Evolutionary conservation across 768 basidiomycete species (phyloP).

Genomic region (Strobilomyces confusus): DNA sequence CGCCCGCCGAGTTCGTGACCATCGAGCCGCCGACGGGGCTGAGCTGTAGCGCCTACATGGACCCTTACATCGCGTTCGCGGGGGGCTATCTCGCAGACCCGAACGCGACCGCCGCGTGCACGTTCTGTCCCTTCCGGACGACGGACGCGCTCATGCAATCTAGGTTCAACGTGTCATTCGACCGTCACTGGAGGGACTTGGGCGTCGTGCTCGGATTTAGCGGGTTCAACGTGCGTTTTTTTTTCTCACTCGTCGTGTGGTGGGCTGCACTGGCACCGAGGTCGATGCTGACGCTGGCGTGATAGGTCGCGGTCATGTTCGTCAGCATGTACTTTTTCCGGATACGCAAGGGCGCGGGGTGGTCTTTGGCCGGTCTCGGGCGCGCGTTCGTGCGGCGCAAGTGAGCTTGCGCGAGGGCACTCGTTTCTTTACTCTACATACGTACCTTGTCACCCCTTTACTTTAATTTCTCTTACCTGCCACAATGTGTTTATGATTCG

Average conservation of each 20-base stretch:
- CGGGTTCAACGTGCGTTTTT: background rate
- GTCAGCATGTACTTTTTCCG: constrained; percentile 30
- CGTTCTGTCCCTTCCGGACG: constrained; percentile 39
- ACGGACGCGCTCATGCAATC: constrained; percentile 4
- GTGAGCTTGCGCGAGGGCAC: background rate
- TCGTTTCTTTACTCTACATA: too few species aligned
- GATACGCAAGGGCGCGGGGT: constrained; percentile 18
- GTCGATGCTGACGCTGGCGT: too few species aligned
- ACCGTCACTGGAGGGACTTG: too few species aligned
- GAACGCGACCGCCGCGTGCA: constrained; percentile 45
- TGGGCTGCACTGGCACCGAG: too few species aligned
- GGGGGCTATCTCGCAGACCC: constrained; percentile 60
- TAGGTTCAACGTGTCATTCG: background rate
- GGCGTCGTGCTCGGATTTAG: too few species aligned
- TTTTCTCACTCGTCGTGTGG: too few species aligned
- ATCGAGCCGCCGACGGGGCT: constrained; percentile 51
- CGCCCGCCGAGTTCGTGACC: constrained; percentile 46
- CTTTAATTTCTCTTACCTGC: too few species aligned
- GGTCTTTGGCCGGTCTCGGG: background rate
- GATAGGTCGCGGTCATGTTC: constrained; percentile 11
- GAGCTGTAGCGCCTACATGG: constrained; percentile 52
- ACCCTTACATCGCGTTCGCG: constrained; percentile 41
- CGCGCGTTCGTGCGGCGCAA: background rate
- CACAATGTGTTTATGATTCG: too few species aligned
- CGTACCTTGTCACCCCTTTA: too few species aligned